Evolutionary conservation across 208 protist genomes (phyloP).

Genomic region (Leishmania major): DNA sequence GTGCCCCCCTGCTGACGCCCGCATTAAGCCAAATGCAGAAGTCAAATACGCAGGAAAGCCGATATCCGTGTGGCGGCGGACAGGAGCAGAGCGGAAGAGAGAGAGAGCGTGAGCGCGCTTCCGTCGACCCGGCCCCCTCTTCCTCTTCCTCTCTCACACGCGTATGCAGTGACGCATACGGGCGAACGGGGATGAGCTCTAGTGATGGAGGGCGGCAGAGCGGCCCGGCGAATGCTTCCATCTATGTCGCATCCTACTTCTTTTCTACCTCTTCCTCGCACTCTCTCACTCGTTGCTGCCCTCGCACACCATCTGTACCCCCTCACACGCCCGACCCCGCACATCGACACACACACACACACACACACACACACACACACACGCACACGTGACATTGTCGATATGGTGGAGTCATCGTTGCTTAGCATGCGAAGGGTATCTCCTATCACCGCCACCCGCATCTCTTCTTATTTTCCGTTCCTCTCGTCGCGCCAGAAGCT

Average conservation of each 20-base stretch:
- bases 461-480: neutral
- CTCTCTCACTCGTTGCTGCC: neutral
- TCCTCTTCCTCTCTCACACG: neutral
- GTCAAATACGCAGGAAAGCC: neutral
- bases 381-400: neutral
- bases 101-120: neutral
- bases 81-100: neutral
- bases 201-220: neutral
- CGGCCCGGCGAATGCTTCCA: neutral
- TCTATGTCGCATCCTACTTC: neutral
- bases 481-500: constrained; percentile 3
- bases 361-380: neutral
- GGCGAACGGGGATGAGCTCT: neutral
- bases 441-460: neutral
- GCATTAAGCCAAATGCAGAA: neutral
- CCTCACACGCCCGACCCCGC: neutral
- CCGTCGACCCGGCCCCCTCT: neutral
- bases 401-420: neutral
- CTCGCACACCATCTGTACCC: neutral
- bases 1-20: neutral
- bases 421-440: neutral
- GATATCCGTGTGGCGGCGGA: neutral
- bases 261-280: neutral
- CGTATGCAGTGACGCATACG: neutral
- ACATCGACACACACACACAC: neutral